Conservation (phyloP, 371 early-diverging fungal genomes). For the Neoconidiobolus thromboides region DNA sequence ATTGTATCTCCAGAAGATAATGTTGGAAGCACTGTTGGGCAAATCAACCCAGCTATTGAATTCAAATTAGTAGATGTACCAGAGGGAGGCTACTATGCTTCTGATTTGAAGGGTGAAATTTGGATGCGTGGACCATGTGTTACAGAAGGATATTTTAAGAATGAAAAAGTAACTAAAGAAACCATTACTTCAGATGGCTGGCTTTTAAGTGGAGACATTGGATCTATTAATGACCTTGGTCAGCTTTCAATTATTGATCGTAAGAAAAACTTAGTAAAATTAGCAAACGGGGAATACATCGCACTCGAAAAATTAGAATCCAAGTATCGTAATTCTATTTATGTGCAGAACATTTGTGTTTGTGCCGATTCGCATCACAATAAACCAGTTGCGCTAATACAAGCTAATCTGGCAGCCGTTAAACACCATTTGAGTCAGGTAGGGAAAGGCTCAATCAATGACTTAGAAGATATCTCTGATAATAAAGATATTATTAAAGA, state of each 20-base stretch:
- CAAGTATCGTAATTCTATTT: constrained; percentile 58
- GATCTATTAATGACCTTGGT: constrained; percentile 50
- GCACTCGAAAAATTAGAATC: constrained; percentile 95
- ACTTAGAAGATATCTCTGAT: constrained; percentile 23
- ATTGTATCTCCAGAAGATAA: constrained; percentile 37
- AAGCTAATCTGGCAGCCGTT: constrained; percentile 17
- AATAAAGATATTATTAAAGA: constrained; percentile 19
- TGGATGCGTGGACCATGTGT: constrained; percentile 68
- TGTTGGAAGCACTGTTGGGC: constrained; percentile 49
- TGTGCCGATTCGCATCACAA: constrained; percentile 53
- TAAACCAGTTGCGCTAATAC: constrained; percentile 38
- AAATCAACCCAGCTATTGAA: constrained; percentile 62
- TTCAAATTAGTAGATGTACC: constrained; percentile 79
- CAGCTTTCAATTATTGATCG: constrained; percentile 62
- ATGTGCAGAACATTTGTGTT: constrained; percentile 67
- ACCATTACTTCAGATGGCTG: constrained; percentile 70
- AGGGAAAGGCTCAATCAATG: constrained; percentile 8
- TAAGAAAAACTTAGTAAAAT: constrained; percentile 77
- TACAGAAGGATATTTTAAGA: constrained; percentile 60
- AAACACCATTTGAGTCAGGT: constrained; percentile 15
- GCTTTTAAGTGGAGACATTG: constrained; percentile 92
- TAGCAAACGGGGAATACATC: constrained; percentile 89
- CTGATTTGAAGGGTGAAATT: constrained; percentile 64
- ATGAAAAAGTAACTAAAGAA: constrained; percentile 52
- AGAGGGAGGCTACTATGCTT: constrained; percentile 51